Conservation (phyloP, 805 yeast species). For the Barnettozyma californica region DNA sequence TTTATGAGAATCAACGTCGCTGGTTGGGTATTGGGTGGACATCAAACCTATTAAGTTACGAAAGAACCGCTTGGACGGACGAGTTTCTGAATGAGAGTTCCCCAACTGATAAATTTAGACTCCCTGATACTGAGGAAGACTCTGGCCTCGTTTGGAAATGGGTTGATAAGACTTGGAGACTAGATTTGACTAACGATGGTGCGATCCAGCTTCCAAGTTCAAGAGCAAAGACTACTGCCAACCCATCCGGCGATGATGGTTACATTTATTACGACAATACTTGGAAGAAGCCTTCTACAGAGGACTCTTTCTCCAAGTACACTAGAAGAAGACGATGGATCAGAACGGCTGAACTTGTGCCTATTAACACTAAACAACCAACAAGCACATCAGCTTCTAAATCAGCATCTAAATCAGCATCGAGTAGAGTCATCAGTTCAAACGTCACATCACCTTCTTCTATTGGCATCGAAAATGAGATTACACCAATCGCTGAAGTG, state of each 20-base stretch:
- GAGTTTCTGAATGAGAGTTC: constrained; percentile 85
- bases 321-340: constrained; percentile 96
- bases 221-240: constrained; percentile 48
- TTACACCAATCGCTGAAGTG: constrained; percentile 18
- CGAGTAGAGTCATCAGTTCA: too few relatives aligned
- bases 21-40: constrained; percentile 99
- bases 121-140: constrained; percentile 69
- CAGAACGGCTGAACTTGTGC: constrained; percentile 82
- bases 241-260: constrained; percentile 79
- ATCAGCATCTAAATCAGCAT: neutral
- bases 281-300: constrained; percentile 88
- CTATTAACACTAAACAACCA: constrained; percentile 19
- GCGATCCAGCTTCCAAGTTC: constrained; percentile 66
- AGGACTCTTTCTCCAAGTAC: constrained; percentile 82
- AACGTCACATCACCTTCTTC: constrained; percentile 3
- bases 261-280: constrained; percentile 86
- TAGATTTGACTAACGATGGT: constrained; percentile 86
- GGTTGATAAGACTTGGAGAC: constrained; percentile 90
- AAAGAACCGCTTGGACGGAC: constrained; percentile 96
- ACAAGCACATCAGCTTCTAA: constrained; percentile 9
- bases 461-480: constrained; percentile 7
- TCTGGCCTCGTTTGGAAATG: constrained; percentile 85
- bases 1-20: constrained; percentile 91
- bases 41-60: constrained; percentile 81
- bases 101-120: constrained; percentile 67